Conservation (phyloP, 73 alveolate genomes). For the Paramecium bursaria region DNA sequence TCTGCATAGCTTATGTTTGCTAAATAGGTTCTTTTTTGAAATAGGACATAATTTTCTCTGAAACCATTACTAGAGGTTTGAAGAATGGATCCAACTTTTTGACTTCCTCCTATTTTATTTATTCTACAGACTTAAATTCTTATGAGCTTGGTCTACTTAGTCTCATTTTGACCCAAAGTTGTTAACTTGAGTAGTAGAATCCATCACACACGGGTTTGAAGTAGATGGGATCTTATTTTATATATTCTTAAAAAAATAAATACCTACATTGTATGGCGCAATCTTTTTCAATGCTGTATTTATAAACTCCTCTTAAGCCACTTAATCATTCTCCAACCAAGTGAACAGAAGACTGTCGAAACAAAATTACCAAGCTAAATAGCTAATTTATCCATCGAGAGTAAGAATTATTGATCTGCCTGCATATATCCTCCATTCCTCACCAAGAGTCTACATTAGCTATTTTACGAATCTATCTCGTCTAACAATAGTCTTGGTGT, state of each 20-base stretch:
- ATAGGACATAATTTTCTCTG: conserved; percentile 26
- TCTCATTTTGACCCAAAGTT: conserved; percentile 42
- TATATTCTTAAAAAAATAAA: neutral
- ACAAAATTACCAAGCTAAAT: conserved; percentile 60
- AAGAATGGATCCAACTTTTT: conserved; percentile 4
- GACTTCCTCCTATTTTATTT: conserved; percentile 21
- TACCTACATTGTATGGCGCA: conserved; percentile 41
- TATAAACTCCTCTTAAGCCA: neutral
- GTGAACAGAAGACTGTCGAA: conserved; percentile 48
- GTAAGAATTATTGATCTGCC: conserved; percentile 21
- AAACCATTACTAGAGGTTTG: conserved; percentile 22
- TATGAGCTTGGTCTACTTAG: conserved; percentile 43
- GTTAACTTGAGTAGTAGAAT: conserved; percentile 12
- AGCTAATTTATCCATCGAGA: conserved; percentile 23
- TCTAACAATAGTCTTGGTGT: neutral
- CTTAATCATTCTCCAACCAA: conserved; percentile 45
- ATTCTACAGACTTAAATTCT: conserved; percentile 26
- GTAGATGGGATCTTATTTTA: conserved; percentile 17
- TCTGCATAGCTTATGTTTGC: neutral
- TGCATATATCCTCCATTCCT: conserved; percentile 58
- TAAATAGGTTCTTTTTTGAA: neutral
- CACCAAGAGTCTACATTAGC: conserved; percentile 17
- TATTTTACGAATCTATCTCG: conserved; percentile 26
- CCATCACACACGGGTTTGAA: conserved; percentile 56
- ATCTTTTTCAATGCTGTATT: conserved; percentile 12